Base-by-base conservation (phyloP, 2,329 filamentous ascomycete species). In the Graphiopsis chlorocephala region DNA sequence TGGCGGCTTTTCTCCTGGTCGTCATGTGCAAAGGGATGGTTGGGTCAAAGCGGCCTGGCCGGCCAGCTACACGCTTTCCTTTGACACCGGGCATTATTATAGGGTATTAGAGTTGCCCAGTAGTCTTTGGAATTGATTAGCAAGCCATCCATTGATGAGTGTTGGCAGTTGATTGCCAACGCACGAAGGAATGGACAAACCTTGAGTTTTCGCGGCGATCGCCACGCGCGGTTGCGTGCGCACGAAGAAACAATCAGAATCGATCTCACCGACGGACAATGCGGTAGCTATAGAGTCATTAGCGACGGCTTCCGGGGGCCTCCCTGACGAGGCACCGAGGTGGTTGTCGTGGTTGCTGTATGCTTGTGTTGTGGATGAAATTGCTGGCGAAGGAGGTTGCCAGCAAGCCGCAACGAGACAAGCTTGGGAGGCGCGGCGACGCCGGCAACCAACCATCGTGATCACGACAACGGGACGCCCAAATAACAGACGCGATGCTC, bases 21-120 rank as follows among this genome's bases (percentile, higher is more conserved):
- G 78, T 82, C 81, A 83, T 83, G 73, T 81, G 80, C 71, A 81
- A 74, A 61, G 80, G 79, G 73, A 78, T 76, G 66, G 80, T 79
- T 68, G 80, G 80, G 73, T 79, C 77, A 68, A 81, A 79, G 69
- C 78, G 72, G 55, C 72, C 72, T 35, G 67, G 67, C 31, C 62
- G 63, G 38, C 70, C 69, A 66, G 69, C 60, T 42, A 68, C 62
- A 48, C 67, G 67, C 58, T 61, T 67, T 38, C 68, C 68, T 63
- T 68, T 67, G 66, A 66, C 63, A 53, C 67, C 68, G 42, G 66
- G 65, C 59, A 62, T 62, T 62, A 62, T 55, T 20, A 62, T 53
- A 20, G 35, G 29, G 31, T 8, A 42, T 42, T 62, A 62, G 3
- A 17, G n/a, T 28, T 55, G n/a, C 45, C 25, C 31, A 42, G 8